A percentile compares a stretch with the other conserved stretches of the same genome.
phyloP scores from a whole-genome alignment of 371 early-diverging fungal species.

The Mucor piriformis region DNA sequence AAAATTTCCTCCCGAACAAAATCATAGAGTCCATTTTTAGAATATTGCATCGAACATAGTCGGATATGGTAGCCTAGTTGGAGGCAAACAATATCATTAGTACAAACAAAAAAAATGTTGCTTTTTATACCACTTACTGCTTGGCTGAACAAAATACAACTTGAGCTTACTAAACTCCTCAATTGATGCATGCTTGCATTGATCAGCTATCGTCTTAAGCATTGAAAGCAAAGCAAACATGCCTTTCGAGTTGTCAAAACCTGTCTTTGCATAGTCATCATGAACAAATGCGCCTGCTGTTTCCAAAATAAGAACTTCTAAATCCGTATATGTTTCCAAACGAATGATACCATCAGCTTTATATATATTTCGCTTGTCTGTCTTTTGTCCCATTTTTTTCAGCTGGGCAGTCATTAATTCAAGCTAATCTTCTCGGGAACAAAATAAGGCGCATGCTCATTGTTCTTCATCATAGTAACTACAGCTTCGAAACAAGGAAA shows the following conservation, averaged over 20 bases:
- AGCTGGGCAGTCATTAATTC: constrained; percentile 12
- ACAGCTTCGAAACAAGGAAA: constrained; percentile 22
- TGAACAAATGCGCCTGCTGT: constrained; percentile 22
- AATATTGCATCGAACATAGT: constrained; percentile 5
- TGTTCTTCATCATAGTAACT: constrained; percentile 16
- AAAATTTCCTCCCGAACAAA: constrained; percentile 21
- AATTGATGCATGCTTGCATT: constrained; percentile 8
- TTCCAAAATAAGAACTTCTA: constrained; percentile 22
- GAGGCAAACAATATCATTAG: constrained; percentile 1
- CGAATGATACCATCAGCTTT: constrained; percentile 19
- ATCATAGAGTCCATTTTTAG: constrained; percentile 11
- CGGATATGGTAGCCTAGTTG: constrained; percentile 3
- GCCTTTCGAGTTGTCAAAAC: constrained; percentile 26
- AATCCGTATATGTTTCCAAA: constrained; percentile 6
- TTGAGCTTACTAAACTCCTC: constrained; percentile 17
- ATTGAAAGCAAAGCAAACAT: constrained; percentile 22
- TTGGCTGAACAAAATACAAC: constrained; percentile 14
- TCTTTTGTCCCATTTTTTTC: constrained; percentile 14
- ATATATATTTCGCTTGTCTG: constrained; percentile 20
- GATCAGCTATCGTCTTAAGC: constrained; percentile 16
- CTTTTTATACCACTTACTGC: background rate
- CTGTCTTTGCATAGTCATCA: constrained; percentile 15
- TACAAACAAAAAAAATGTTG: constrained; percentile 6
- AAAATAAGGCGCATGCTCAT: constrained; percentile 19
- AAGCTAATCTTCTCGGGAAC: constrained; percentile 22